Evolutionary conservation across 179 eudicot genomes (phyloP), one percentile per base, ranked within the genome.

Genomic region (Spinacia oleracea): DNA sequence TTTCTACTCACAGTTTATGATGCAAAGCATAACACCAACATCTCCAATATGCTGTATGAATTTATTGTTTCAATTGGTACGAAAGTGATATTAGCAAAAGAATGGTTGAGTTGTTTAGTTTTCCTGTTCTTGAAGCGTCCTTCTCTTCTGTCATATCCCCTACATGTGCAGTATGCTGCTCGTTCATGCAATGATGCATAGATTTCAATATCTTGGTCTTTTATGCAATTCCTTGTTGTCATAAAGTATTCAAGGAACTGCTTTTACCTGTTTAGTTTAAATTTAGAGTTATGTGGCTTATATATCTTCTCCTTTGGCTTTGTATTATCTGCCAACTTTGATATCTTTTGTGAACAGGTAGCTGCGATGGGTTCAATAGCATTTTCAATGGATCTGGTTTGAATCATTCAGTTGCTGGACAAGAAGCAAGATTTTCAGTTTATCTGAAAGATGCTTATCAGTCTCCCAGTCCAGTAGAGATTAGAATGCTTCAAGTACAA

Each of bases 381-480:
- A 81, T 92, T 65, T 79, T 92, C 58, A 93, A 93, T 79, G 99
- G 99, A 59, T 84, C 98, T 77, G 99, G 98, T 65, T 85, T 96
- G 79, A 90, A 93, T 77, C 73, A 79, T 71, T 90, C 98, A 48
- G 70, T 87, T 82, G 97, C 94, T 78, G 98, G 99, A n/a, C 87
- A 91, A 81, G 84, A 78, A 77, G 85, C 91, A 55, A 87, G 77
- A n/a, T 90, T 96, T 72, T 85, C 89, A 18, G 88, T 96, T 74
- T 86, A 87, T 78, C 55, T 96, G 80, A 88, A 75, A 80, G 99
- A 96, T 86, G 81, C 85, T 46, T 96, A 93, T 81, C 87, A 85
- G 50, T 93, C 90, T 86, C 98, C 97, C 76, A 85, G 98, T 75
- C 93, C 88, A 42, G 86, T 96, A 16, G 92, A 89, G 67, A 70